These are phyloP conservation scores for Lactarius vividus DNA, from an alignment of 768 basidiomycete species.

Conservation along the genomic window DNA sequence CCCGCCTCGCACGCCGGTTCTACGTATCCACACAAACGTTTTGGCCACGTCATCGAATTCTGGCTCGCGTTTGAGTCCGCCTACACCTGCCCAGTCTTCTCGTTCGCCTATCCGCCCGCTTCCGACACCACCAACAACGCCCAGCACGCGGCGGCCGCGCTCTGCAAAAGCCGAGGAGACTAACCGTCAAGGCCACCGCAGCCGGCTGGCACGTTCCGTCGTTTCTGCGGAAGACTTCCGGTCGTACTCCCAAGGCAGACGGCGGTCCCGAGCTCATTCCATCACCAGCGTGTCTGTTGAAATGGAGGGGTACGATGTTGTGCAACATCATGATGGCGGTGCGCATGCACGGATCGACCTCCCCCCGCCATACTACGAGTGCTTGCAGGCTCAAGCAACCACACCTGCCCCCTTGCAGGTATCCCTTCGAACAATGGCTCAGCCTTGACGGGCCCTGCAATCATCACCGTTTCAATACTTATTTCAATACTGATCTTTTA, in stretches of 20 bases:
- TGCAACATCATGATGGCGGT: conserved; percentile 23
- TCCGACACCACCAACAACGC: conserved; percentile 6
- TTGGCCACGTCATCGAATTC: not conserved
- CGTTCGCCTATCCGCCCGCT: conserved; percentile 15
- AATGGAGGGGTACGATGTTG: not conserved
- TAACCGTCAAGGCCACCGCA: not conserved
- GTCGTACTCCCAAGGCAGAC: not conserved
- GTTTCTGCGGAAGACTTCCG: conserved; percentile 18
- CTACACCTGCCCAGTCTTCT: not conserved
- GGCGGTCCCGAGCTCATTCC: conserved; percentile 10
- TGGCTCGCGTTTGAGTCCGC: not conserved
- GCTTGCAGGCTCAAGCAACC: conserved; percentile 7
- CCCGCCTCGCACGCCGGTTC: not conserved
- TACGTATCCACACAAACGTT: conserved; percentile 15
- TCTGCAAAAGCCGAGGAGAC: conserved; percentile 15
- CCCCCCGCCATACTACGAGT: conserved; percentile 25
- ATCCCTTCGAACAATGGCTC: not conserved
- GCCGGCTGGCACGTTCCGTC: not conserved
- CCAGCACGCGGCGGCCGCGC: conserved; percentile 1
- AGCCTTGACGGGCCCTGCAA: not conserved
- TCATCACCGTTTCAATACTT: not conserved
- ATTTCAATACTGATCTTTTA: not conserved
- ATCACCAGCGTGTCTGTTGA: not conserved
- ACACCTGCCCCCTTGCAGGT: not conserved
- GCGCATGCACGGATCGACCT: conserved; percentile 11